Conservation (phyloP, 2,329 filamentous ascomycete species). For the Daldinia sp. region DNA sequence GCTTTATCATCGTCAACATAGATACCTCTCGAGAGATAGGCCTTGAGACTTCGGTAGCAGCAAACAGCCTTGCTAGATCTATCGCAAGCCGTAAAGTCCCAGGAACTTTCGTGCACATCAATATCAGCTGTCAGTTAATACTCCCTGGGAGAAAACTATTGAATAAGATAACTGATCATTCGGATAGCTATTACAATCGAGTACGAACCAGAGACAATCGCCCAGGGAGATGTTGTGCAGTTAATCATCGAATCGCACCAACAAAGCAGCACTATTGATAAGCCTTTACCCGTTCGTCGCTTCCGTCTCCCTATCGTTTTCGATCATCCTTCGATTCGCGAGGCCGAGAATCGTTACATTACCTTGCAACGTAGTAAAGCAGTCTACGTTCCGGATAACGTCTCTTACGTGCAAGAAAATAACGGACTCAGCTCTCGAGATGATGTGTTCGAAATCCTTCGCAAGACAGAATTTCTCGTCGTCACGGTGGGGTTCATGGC, state of each 20-base stretch:
- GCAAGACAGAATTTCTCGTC: constrained; percentile 52
- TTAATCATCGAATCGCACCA: constrained; percentile 36
- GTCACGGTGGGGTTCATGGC: constrained; percentile 55
- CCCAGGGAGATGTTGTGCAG: constrained; percentile 26
- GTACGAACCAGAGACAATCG: constrained; percentile 31
- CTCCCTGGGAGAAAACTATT: background rate
- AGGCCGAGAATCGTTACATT: constrained; percentile 70
- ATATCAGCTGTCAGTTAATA: constrained; percentile 34
- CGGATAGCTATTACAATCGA: constrained; percentile 36
- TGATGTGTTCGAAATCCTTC: constrained; percentile 51
- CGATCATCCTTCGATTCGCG: constrained; percentile 55
- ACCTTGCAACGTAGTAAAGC: constrained; percentile 71
- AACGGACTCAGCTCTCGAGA: constrained; percentile 53
- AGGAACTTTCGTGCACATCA: constrained; percentile 32
- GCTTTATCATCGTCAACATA: constrained; percentile 39
- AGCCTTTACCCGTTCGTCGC: constrained; percentile 49
- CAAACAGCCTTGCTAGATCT: constrained; percentile 28
- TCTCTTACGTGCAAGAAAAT: constrained; percentile 62
- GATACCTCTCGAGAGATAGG: constrained; percentile 29
- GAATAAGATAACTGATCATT: constrained; percentile 2
- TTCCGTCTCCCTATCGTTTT: constrained; percentile 56
- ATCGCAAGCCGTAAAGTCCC: constrained; percentile 13
- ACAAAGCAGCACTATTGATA: constrained; percentile 34
- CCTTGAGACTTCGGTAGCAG: constrained; percentile 33
- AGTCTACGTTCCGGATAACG: constrained; percentile 71